phyloP scores from a whole-genome alignment of 2,329 filamentous ascomycete genomes.

The Fusarium sp. region DNA sequence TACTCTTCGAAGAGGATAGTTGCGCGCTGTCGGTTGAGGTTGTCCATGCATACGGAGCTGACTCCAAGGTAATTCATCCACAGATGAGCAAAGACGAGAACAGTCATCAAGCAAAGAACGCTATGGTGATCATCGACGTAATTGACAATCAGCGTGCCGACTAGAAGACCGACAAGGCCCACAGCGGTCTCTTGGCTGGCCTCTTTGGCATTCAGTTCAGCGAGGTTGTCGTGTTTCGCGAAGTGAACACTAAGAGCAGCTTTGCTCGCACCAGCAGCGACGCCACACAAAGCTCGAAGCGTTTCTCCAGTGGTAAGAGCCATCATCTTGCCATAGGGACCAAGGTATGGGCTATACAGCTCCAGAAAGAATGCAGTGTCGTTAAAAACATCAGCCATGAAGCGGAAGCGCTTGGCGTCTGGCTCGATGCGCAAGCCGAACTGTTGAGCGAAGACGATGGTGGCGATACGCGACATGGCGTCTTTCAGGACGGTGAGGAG shows the following conservation, averaged over 20 bases:
- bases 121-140: conserved; percentile 75
- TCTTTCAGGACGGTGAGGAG: conserved; percentile 87
- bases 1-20: conserved; percentile 77
- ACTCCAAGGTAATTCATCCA: conserved; percentile 90
- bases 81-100: conserved; percentile 81
- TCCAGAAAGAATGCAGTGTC: conserved; percentile 89
- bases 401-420: conserved; percentile 89
- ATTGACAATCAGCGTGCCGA: conserved; percentile 83
- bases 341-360: conserved; percentile 79
- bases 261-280: conserved; percentile 90
- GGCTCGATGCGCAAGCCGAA: conserved; percentile 86
- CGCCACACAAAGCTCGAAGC: conserved; percentile 78
- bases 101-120: conserved; percentile 79
- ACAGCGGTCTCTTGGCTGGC: conserved; percentile 96
- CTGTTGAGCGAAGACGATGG: conserved; percentile 85
- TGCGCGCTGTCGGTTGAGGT: conserved; percentile 86
- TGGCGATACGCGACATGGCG: conserved; percentile 82
- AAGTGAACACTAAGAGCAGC: conserved; percentile 94
- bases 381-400: conserved; percentile 89
- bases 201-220: conserved; percentile 94
- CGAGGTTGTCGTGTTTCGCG: conserved; percentile 85
- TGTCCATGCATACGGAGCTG: conserved; percentile 82
- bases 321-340: conserved; percentile 61
- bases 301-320: conserved; percentile 63
- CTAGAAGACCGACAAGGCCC: conserved; percentile 86